phyloP scores from a whole-genome alignment of 345 rosid species.

The Anastatica hierochuntica region DNA sequence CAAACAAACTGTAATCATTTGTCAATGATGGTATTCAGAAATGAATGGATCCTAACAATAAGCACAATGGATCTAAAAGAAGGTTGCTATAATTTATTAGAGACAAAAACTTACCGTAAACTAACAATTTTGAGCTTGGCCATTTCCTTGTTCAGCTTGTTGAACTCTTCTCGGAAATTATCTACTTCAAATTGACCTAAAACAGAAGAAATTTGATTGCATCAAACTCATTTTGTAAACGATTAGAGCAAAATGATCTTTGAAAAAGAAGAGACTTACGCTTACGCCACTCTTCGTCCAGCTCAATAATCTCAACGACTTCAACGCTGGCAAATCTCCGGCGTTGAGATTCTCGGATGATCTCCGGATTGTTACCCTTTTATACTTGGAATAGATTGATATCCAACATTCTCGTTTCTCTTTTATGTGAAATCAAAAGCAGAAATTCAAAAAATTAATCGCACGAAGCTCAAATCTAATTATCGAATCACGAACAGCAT shows the following conservation, averaged over 20 bases:
- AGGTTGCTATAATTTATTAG: neutral
- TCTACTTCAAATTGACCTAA: conserved; percentile 72
- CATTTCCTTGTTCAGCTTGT: conserved; percentile 55
- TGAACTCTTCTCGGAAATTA: conserved; percentile 50
- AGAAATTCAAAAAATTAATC: neutral
- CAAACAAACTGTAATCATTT: neutral
- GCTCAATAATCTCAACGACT: conserved; percentile 55
- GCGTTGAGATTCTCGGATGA: conserved; percentile 66
- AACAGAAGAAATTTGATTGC: neutral
- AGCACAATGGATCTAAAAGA: neutral
- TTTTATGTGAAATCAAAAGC: neutral
- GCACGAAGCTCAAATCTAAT: too few species aligned
- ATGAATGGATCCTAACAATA: neutral
- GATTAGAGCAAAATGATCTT: neutral
- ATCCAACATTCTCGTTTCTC: conserved; percentile 45
- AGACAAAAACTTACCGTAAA: too few species aligned
- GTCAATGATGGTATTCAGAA: too few species aligned
- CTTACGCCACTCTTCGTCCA: conserved; percentile 72
- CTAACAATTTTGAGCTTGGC: conserved; percentile 70
- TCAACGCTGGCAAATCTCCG: conserved; percentile 61
- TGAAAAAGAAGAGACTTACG: conserved; percentile 26
- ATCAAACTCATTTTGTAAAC: neutral
- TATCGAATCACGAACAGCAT: neutral
- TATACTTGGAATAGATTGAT: conserved; percentile 66
- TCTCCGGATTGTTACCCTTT: conserved; percentile 63